Base-by-base conservation (phyloP, 805 yeast genomes). In the Grigorovia jiainica region DNA sequence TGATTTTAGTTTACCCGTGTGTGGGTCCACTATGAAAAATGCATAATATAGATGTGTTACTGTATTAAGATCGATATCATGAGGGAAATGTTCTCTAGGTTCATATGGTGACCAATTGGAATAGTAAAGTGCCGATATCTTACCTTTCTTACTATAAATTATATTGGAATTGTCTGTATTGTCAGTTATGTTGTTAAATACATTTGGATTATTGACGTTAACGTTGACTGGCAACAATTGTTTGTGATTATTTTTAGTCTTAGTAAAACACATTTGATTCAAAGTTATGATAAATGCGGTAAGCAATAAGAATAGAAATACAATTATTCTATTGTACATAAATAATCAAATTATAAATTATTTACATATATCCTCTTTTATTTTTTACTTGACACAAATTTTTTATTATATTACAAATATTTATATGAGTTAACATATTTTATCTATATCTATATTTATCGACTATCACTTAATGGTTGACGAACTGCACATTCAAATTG, bases 21-120 rank as follows among this genome's bases (percentile, higher is more conserved):
- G 53, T 1, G 67, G 51, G 48, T 79, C 75, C 4, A 87, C 70
- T 27, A 72, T 64, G 39, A 84, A 68, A 59, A 90, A 90, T 0
- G 96, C 83, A 59, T 83, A 92, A 53, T 79, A 79, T 1, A 92
- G 58, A 47, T 85, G 83, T 16, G 95, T 76, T 0, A 83, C 55
- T 9, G 58, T 50, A 0, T 68, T 57, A 1, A 72, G 58, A 2
- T 89, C 85, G 5, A 89, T 72, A 42, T 82, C 78, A 17, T 62
- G 61, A 2, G 83, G 92, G 41, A 60, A 64, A 60, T 73, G 85
- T 47, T 63, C 62, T 45, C 83, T 68, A 27, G 77, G 67, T 23
- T 61, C 69, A 53, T 86, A 85, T 15, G 80, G 76, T 0, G 82
- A 70, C 90, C 90, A 83, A 46, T 73, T 73, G 3, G 79, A 60